phyloP scores from a whole-genome alignment of 805 yeast species.

The Myxozyma udenii region DNA sequence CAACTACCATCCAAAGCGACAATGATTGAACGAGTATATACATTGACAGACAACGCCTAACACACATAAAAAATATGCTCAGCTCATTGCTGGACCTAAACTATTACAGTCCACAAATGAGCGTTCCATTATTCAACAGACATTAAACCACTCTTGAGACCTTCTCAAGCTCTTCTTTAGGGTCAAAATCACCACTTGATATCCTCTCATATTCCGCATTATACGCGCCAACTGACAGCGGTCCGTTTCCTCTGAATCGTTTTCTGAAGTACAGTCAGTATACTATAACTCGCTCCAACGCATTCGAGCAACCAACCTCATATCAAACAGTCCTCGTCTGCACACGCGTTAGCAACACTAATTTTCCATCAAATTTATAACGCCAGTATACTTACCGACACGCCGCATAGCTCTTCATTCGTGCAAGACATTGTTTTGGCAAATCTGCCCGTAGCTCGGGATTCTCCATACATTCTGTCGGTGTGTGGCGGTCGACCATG shows the following conservation, averaged over 20 bases:
- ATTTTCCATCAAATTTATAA: not conserved
- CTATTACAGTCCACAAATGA: too few species aligned
- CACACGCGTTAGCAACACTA: not conserved
- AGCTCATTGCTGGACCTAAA: too few species aligned
- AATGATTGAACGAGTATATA: too few species aligned
- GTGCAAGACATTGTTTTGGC: conserved; percentile 85
- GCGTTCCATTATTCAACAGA: too few species aligned
- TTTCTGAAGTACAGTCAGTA: conserved; percentile 44
- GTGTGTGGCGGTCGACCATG: conserved; percentile 80
- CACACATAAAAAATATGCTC: too few species aligned
- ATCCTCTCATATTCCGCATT: conserved; percentile 82
- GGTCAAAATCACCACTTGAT: conserved; percentile 75
- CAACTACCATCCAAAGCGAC: too few species aligned
- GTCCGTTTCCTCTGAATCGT: conserved; percentile 90
- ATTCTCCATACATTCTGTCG: conserved; percentile 79
- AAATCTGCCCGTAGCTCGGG: conserved; percentile 72
- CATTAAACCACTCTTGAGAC: conserved; percentile 44
- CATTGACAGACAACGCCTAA: too few species aligned
- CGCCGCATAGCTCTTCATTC: conserved; percentile 79
- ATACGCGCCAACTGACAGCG: conserved; percentile 86
- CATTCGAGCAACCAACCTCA: conserved; percentile 42
- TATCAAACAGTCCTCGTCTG: conserved; percentile 77
- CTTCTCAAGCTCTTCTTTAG: conserved; percentile 75
- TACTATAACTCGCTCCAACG: too few species aligned
- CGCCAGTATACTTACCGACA: conserved; percentile 50